Conservation (phyloP, 805 yeast species). For the Lipomyces sp. region DNA sequence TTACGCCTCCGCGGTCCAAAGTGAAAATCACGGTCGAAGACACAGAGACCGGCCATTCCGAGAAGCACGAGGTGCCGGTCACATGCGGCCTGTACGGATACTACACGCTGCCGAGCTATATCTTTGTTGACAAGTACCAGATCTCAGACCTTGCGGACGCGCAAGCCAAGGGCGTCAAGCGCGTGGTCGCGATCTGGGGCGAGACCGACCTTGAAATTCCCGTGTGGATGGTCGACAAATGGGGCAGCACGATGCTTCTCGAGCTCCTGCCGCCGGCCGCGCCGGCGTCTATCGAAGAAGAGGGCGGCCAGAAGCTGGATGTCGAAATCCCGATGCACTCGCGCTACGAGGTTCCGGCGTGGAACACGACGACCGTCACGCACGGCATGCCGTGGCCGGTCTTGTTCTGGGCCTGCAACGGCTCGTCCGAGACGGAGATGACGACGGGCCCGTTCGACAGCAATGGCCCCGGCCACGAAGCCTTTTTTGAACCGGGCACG, state of each 20-base stretch:
- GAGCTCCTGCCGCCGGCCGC: conserved; percentile 32
- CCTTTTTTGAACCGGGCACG: conserved; percentile 48
- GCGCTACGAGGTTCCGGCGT: conserved; percentile 48
- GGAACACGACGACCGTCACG: conserved; percentile 26
- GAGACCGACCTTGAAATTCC: conserved; percentile 59
- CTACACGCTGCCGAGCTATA: conserved; percentile 44
- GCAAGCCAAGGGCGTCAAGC: conserved; percentile 24
- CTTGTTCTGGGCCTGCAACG: conserved; percentile 52
- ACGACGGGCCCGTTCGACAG: conserved; percentile 42
- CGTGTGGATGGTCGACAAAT: conserved; percentile 44
- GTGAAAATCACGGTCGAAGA: conserved; percentile 17
- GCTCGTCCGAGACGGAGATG: conserved; percentile 34
- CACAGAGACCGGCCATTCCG: conserved; percentile 15
- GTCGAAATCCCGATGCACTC: conserved; percentile 49
- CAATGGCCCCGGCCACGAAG: conserved; percentile 45
- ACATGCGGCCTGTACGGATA: conserved; percentile 46
- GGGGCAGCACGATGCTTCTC: conserved; percentile 50
- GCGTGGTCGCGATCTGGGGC: conserved; percentile 44
- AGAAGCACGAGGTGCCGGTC: conserved; percentile 1
- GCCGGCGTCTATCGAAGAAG: not conserved
- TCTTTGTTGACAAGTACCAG: conserved; percentile 58
- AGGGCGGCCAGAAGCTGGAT: conserved; percentile 21
- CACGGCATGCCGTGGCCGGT: conserved; percentile 41
- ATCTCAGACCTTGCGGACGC: conserved; percentile 39
- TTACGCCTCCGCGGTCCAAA: conserved; percentile 16